These are phyloP conservation scores for Gossypium australe DNA, from an alignment of 345 rosid genomes.

Conservation along the genomic window DNA sequence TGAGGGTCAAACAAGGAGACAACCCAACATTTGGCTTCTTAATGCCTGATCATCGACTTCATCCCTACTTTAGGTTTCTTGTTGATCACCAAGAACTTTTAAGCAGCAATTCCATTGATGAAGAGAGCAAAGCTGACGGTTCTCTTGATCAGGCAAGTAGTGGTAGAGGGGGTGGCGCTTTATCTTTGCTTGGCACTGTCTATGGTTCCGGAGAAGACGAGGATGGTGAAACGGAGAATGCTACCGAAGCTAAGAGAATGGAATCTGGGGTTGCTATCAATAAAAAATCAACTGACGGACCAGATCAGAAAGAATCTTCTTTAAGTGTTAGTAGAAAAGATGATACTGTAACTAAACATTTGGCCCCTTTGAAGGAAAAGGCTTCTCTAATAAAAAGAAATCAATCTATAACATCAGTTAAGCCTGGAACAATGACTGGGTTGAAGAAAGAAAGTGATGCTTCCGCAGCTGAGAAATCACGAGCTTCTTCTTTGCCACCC, in stretches of 20 bases:
- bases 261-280: constrained; percentile 24
- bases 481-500: constrained; percentile 27
- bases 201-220: constrained; percentile 90
- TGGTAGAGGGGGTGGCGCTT: constrained; percentile 52
- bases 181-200: constrained; percentile 77
- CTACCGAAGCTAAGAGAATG: constrained; percentile 20
- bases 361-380: constrained; percentile 40
- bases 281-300: constrained; percentile 28
- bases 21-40: constrained; percentile 92
- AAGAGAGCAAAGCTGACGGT: constrained; percentile 32
- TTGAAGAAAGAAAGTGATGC: constrained; percentile 37
- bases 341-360: constrained; percentile 30
- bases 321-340: constrained; percentile 25
- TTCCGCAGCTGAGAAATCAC: constrained; percentile 30
- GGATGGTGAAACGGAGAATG: constrained; percentile 42
- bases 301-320: constrained; percentile 31
- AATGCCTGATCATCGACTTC: constrained; percentile 81
- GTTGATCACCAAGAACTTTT: constrained; percentile 77
- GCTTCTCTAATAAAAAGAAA: constrained; percentile 45
- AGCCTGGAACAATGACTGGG: constrained; percentile 38
- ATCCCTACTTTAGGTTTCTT: constrained; percentile 79
- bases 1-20: constrained; percentile 96
- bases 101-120: constrained; percentile 43
- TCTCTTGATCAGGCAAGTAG: constrained; percentile 33
- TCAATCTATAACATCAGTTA: constrained; percentile 37